Evolutionary conservation across 495 filamentous ascomycete genomes (phyloP).

Genomic region (Pyrenopolyporus hunteri): DNA sequence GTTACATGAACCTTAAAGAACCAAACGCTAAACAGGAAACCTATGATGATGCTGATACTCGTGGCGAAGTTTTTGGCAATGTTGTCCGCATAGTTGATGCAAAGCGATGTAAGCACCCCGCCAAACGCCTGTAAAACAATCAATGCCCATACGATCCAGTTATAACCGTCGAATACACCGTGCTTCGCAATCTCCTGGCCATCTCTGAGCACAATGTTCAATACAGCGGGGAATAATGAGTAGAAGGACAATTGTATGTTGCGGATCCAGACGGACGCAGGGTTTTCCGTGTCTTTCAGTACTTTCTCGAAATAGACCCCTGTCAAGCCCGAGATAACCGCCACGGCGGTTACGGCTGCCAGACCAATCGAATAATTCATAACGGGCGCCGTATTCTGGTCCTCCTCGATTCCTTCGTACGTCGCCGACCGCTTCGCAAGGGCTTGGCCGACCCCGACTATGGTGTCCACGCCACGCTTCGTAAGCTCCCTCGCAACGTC

Average conservation of each 20-base stretch:
- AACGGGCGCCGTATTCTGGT: conserved; percentile 66
- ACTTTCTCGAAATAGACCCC: conserved; percentile 96
- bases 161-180: conserved; percentile 94
- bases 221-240: conserved; percentile 83
- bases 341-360: conserved; percentile 74
- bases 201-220: conserved; percentile 86
- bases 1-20: conserved; percentile 83
- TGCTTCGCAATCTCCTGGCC: conserved; percentile 79
- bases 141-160: conserved; percentile 85
- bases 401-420: conserved; percentile 90
- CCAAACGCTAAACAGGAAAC: conserved; percentile 80
- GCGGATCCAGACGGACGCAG: conserved; percentile 83
- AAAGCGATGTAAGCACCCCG: conserved; percentile 81
- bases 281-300: conserved; percentile 75
- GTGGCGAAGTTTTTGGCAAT: conserved; percentile 92
- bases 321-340: conserved; percentile 78
- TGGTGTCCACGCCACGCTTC: conserved; percentile 49
- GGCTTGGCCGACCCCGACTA: conserved; percentile 49
- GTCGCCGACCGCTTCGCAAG: conserved; percentile 84
- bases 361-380: conserved; percentile 83
- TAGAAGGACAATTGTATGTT: conserved; percentile 95
- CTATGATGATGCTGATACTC: conserved; percentile 85
- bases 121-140: conserved; percentile 82
- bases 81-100: conserved; percentile 85
- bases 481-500: conserved; percentile 58